Evolutionary conservation across 768 basidiomycete genomes (phyloP), one percentile per base, ranked within the genome.

Genomic region (Suillus subaureus): DNA sequence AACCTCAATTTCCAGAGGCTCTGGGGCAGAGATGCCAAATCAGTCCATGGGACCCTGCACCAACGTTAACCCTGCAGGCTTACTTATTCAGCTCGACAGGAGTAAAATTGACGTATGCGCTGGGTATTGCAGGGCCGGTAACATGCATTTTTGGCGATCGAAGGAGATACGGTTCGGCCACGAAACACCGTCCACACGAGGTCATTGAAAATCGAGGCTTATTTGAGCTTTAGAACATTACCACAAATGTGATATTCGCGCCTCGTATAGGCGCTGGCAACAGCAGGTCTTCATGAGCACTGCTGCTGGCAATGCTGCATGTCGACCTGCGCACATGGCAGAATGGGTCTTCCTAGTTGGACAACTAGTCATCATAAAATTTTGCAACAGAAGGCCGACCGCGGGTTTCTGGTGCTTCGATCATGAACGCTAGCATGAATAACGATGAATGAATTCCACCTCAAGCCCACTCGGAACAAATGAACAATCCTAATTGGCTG

Each of bases 381-480:
- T 11, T 26, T 31, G 18, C 18, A 54, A 21, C 3, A 54, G 9
- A 54, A 31, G 33, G 31, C 12, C 31, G 40, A 43, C 58, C 40
- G 58, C 40, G 58, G 58, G 21, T 21, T 60, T 40, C 26, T 28
- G 26, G 39, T 26, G 26, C 18, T 28, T 42, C 26, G 39, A 60
- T 42, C 39, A 58, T 58, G 39, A 55, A 55, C 31, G 21, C 52
- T 33, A 11, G 54, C 54, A 55, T 52, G 51, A 51, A 51, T 28
- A 52, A 52, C 26, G 16, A 28, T 52, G 51, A 58, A 58, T 58
- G 57, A 40, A 58, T 5, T 40, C n/a, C 23, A 13, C 57, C 16
- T 26, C 57, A 58, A 58, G 57, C 40, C 37, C 57, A 58, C 37
- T 16, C 57, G 57, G 35, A 33, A 28, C 8, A 13, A 52, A 54